A percentile compares a stretch with the other conserved stretches of the same genome.
These are phyloP conservation scores for Erythrobasidium hasegawianum DNA, from an alignment of 1,284 basidiomycete species.

Conservation along the genomic window DNA sequence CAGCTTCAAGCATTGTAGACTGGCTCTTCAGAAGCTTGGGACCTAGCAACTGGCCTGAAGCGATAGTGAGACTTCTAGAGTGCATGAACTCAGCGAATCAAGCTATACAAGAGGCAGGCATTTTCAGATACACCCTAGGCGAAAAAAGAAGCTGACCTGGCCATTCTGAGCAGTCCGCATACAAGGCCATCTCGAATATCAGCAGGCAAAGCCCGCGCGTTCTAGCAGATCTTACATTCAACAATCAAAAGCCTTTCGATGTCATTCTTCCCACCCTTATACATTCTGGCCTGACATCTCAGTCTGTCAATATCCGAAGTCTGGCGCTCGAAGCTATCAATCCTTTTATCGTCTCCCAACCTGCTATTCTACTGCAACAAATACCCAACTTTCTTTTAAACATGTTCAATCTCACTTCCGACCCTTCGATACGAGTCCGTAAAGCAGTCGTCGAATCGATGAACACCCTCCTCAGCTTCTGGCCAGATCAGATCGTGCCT, in stretches of 20 bases:
- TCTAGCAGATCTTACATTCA: conserved; percentile 80
- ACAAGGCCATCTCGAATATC: conserved; percentile 89
- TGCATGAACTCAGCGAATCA: conserved; percentile 68
- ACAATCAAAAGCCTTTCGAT: conserved; percentile 60
- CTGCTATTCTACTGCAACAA: conserved; percentile 14
- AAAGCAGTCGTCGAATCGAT: conserved; percentile 25
- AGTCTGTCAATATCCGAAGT: conserved; percentile 78
- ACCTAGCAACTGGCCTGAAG: conserved; percentile 87
- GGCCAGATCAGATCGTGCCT: conserved; percentile 28
- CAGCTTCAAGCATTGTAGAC: conserved; percentile 84
- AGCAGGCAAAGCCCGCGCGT: conserved; percentile 95
- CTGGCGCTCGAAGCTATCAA: conserved; percentile 91
- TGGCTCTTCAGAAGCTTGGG: conserved; percentile 69
- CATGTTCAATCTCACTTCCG: conserved; percentile 26
- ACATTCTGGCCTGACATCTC: conserved; percentile 58
- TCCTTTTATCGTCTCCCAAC: conserved; percentile 70
- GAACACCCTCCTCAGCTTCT: conserved; percentile 27
- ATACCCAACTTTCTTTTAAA: conserved; percentile 17
- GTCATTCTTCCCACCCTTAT: conserved; percentile 55
- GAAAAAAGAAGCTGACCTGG: neutral
- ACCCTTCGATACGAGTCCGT: conserved; percentile 22
- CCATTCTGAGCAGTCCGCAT: conserved; percentile 70
- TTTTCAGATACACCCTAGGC: neutral
- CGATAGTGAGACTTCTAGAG: conserved; percentile 72
- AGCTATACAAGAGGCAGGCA: conserved; percentile 75